Evolutionary conservation across 2,329 filamentous ascomycete genomes (phyloP), one percentile per base, ranked within the genome.

Genomic region (Cercospora sp.): DNA sequence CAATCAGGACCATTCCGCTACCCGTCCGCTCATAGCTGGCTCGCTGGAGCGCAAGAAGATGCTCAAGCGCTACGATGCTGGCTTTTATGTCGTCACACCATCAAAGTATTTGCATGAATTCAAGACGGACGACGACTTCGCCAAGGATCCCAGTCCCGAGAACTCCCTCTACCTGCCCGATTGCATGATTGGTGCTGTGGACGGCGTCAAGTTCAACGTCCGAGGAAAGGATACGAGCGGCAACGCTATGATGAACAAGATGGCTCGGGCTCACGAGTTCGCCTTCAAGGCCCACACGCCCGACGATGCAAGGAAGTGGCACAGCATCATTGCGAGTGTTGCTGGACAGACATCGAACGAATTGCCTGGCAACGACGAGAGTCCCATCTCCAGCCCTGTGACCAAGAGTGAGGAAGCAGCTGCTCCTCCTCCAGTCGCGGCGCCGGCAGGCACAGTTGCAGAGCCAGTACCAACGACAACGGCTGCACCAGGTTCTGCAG

Each of bases 41-140:
- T 90, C 88, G 0, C 86, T 99, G 60, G 93, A 97, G 83, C 90
- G 93, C 77, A 98, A 97, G 82, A 93, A 91, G 69, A 91, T 96
- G 79, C 90, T 96, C 81, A 87, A 93, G 75, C 86, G 90, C 81
- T 95, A 92, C 80, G 89, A 88, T 70, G 87, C 91, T 0, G 88
- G 87, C 65, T 97, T 96, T 84, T 99, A 97, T 77, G 94, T 95
- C 66, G 88, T 98, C 59, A 96, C 93, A 0, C 91, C 93, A 0
- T 87, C 91, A 66, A 93, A 92, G 76, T 99, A 90, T 81, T 82
- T 99, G 67, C 95, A 99, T 82, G 94, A 97, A 80, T 99, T 96
- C 85, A 96, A 96, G 82, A 93, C 96, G 76, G 91, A 92, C 77
- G 94, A 98, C 76, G 86, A 89, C 75, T 85, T 87, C 76, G 82